phyloP scores from a whole-genome alignment of 345 rosid genomes.

The Populus pruinosa region DNA sequence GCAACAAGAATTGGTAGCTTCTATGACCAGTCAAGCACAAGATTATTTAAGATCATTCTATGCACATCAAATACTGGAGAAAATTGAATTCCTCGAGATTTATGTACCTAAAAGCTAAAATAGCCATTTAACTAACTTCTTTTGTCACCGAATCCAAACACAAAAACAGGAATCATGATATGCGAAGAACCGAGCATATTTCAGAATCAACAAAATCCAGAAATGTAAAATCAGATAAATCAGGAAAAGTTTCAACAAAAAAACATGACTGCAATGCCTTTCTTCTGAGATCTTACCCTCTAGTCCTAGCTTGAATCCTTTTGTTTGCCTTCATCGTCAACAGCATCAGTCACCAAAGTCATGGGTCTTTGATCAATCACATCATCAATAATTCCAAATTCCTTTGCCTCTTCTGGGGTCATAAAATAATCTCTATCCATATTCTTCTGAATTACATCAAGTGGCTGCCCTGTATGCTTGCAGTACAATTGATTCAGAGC shows the following conservation, averaged over 20 bases:
- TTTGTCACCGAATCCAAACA: not conserved
- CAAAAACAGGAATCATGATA: not conserved
- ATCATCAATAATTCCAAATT: slow-evolving; percentile 91
- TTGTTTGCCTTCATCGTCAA: slow-evolving; percentile 57
- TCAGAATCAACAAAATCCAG: not conserved
- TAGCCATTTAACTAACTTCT: not conserved
- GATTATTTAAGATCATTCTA: not conserved
- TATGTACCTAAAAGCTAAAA: not conserved
- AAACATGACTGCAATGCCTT: not conserved
- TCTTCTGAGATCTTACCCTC: not conserved
- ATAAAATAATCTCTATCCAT: slow-evolving; percentile 98
- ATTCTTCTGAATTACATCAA: slow-evolving; percentile 73
- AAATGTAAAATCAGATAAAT: not conserved
- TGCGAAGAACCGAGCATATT: not conserved
- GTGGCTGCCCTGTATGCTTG: slow-evolving; percentile 73
- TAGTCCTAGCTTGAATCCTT: slow-evolving; percentile 52
- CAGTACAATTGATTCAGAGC: slow-evolving; percentile 63
- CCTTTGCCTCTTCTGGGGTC: slow-evolving; percentile 92
- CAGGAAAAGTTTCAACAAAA: not conserved
- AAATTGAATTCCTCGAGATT: not conserved
- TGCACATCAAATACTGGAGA: not conserved
- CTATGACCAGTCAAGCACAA: not conserved
- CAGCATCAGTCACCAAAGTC: slow-evolving; percentile 76
- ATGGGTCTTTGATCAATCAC: slow-evolving; percentile 86
- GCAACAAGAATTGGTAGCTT: not conserved